Conservation (phyloP, 768 basidiomycete genomes). For the Boletus coccyginus region DNA sequence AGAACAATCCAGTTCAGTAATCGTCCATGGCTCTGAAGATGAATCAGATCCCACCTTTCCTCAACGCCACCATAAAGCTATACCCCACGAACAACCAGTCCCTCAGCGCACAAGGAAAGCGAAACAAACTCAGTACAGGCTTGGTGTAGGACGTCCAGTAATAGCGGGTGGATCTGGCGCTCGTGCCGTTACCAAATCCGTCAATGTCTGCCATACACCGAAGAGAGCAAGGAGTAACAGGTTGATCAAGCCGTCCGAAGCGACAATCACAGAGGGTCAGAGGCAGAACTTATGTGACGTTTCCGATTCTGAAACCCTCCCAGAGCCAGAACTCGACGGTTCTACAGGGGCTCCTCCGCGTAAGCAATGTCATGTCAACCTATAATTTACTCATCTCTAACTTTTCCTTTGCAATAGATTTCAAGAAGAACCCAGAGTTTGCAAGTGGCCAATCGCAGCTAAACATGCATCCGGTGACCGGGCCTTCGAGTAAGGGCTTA, state of each 20-base stretch:
- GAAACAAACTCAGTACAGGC: constrained; percentile 63
- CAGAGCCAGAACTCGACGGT: constrained; percentile 28
- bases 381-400: not conserved
- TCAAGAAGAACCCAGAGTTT: not conserved
- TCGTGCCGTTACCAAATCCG: constrained; percentile 59
- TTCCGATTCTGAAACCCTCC: constrained; percentile 10
- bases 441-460: constrained; percentile 3
- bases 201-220: constrained; percentile 43
- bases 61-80: constrained; percentile 17
- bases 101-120: constrained; percentile 58
- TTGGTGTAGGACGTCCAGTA: constrained; percentile 71
- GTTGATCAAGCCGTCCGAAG: constrained; percentile 49
- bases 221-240: constrained; percentile 51
- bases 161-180: constrained; percentile 66
- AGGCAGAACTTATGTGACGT: not conserved
- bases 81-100: constrained; percentile 17
- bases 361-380: constrained; percentile 8
- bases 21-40: constrained; percentile 43
- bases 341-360: constrained; percentile 3
- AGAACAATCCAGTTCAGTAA: constrained; percentile 34
- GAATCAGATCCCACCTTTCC: constrained; percentile 34
- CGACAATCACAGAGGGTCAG: constrained; percentile 56
- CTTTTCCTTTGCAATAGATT: constrained; percentile 1
- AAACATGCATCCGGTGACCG: not conserved
- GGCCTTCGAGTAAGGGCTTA: constrained; percentile 8